These are phyloP conservation scores for Sergeia podlipaevii DNA, from an alignment of 208 protist species.

Conservation along the genomic window DNA sequence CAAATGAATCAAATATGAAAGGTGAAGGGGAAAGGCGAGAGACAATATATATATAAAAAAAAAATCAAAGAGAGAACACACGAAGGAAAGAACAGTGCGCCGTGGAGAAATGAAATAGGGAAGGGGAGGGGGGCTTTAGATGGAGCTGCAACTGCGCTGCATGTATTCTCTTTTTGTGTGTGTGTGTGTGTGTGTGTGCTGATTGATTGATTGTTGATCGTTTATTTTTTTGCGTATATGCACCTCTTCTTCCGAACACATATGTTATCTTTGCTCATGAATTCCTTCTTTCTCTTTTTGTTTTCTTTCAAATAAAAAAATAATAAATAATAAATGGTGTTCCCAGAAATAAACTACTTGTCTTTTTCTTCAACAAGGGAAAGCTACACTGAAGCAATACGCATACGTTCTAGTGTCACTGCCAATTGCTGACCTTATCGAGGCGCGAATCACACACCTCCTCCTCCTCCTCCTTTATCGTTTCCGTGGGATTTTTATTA, in stretches of 20 bases:
- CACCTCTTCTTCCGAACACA: too few relatives aligned
- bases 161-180: not conserved
- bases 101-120: not conserved
- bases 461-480: not conserved
- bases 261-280: not conserved
- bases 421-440: not conserved
- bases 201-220: too few relatives aligned
- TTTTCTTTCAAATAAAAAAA: not conserved
- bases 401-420: too few relatives aligned
- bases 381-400: too few relatives aligned
- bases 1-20: not conserved
- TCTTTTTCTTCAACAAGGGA: too few relatives aligned
- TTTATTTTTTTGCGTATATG: too few relatives aligned
- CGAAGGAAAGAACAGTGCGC: not conserved
- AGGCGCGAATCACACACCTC: not conserved
- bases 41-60: conserved; percentile 3
- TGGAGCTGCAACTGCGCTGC: too few relatives aligned
- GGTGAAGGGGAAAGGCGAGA: conserved; percentile 3
- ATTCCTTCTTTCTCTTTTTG: conserved; percentile 9
- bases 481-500: too few relatives aligned
- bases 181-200: conserved; percentile 10
- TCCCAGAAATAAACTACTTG: too few relatives aligned
- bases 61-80: conserved; percentile 3
- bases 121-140: too few relatives aligned
- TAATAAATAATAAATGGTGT: not conserved